A percentile compares a stretch with the other conserved stretches of the same genome.
Conservation (phyloP, 768 basidiomycete genomes). For the Psilocybe sp. region DNA sequence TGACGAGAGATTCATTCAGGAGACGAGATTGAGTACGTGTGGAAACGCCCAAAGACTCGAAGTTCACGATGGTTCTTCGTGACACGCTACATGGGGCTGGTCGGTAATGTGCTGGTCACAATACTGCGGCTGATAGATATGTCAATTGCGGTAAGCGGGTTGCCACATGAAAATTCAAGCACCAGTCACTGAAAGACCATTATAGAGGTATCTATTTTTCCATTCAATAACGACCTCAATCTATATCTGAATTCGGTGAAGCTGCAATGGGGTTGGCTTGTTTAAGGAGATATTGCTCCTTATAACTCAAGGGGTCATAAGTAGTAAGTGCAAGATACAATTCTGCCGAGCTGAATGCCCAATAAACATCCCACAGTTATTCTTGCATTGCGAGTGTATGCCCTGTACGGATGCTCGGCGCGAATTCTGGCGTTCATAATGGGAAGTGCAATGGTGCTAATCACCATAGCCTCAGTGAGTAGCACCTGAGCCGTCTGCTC, state of each 20-base stretch:
- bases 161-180: slow-evolving; percentile 4
- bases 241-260: slow-evolving; percentile 12
- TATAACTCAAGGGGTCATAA: slow-evolving; percentile 42
- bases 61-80: slow-evolving; percentile 45
- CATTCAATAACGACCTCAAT: background rate
- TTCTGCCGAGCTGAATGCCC: background rate
- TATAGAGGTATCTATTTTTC: slow-evolving; percentile 8
- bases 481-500: background rate
- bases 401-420: slow-evolving; percentile 42
- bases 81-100: slow-evolving; percentile 47
- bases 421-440: slow-evolving; percentile 35
- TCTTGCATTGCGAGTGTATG: slow-evolving; percentile 46
- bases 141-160: slow-evolving; percentile 16
- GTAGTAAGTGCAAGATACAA: slow-evolving; percentile 30
- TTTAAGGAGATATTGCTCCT: slow-evolving; percentile 41
- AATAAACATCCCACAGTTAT: slow-evolving; percentile 26
- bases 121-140: slow-evolving; percentile 27
- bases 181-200: slow-evolving; percentile 6
- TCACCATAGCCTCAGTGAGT: slow-evolving; percentile 34
- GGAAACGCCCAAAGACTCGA: slow-evolving; percentile 36
- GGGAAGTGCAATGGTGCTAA: slow-evolving; percentile 26
- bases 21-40: slow-evolving; percentile 40
- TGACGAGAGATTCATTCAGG: slow-evolving; percentile 15
- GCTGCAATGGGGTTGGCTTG: slow-evolving; percentile 36
- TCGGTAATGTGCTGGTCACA: slow-evolving; percentile 33